These are phyloP conservation scores for Yamagishiella unicocca DNA, from an alignment of 139 green algal genomes.

Conservation along the genomic window DNA sequence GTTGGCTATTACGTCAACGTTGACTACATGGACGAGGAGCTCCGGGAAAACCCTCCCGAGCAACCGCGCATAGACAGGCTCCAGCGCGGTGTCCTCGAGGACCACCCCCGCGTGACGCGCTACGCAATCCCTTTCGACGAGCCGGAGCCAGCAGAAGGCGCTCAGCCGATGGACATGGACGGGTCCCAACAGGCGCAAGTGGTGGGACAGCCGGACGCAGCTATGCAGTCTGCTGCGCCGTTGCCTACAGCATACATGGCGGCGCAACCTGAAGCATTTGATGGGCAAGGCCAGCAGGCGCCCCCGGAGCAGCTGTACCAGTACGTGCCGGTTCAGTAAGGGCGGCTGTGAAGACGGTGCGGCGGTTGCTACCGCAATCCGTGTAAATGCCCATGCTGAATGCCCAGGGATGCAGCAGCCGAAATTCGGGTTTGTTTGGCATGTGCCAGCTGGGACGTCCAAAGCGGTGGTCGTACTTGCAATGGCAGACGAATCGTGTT, in stretches of 20 bases:
- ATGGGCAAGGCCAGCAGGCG: background rate
- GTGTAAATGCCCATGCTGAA: too few species aligned
- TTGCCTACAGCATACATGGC: background rate
- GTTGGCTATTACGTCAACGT: constrained; percentile 98
- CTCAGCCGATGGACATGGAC: constrained; percentile 11
- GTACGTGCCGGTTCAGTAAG: constrained; percentile 12
- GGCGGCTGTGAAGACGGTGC: too few species aligned
- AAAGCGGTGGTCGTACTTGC: too few species aligned
- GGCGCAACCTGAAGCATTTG: constrained; percentile 9
- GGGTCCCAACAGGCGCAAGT: background rate
- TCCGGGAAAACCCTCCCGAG: constrained; percentile 87
- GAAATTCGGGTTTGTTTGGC: too few species aligned
- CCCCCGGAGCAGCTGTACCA: background rate
- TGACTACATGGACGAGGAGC: constrained; percentile 93
- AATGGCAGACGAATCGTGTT: too few species aligned
- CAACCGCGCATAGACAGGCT: constrained; percentile 80
- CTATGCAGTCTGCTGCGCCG: background rate
- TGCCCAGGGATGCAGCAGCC: too few species aligned
- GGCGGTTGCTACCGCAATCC: too few species aligned
- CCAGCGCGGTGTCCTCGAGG: constrained; percentile 84
- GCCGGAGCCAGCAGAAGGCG: background rate
- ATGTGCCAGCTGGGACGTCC: too few species aligned
- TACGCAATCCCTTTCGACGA: constrained; percentile 65
- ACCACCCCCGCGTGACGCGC: constrained; percentile 95
- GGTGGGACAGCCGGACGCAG: background rate